Percentiles rank a stretch among this genome's conserved stretches.
Evolutionary conservation across 2,329 filamentous ascomycete genomes (phyloP).

Genomic region (Apiospora aurea): DNA sequence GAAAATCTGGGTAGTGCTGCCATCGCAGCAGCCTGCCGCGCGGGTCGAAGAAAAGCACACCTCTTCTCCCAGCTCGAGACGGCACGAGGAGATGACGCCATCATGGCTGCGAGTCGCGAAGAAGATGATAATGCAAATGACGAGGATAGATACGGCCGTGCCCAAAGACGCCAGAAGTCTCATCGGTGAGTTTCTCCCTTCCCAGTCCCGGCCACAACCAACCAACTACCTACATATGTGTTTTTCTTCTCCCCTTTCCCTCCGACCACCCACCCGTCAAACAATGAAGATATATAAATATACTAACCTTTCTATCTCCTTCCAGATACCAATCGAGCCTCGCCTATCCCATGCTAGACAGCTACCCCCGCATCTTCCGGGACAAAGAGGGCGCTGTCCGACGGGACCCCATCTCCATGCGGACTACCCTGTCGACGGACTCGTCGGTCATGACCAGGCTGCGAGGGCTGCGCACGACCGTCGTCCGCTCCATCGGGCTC

Average conservation of each 20-base stretch:
- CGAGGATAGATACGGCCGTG: slow-evolving; percentile 29
- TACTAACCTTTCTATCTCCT: slow-evolving; percentile 24
- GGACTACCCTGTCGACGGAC: slow-evolving; percentile 74
- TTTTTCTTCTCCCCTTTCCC: too few relatives aligned
- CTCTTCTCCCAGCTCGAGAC: slow-evolving; percentile 53
- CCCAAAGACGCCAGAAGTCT: slow-evolving; percentile 38
- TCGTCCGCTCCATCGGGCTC: slow-evolving; percentile 67
- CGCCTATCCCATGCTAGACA: slow-evolving; percentile 80
- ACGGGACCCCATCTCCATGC: slow-evolving; percentile 53
- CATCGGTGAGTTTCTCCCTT: slow-evolving; percentile 39
- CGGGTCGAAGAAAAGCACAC: slow-evolving; percentile 42
- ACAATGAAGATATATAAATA: too few relatives aligned
- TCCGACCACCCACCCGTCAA: too few relatives aligned
- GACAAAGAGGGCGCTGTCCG: slow-evolving; percentile 47
- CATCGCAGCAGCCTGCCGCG: slow-evolving; percentile 26
- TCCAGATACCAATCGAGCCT: slow-evolving; percentile 61
- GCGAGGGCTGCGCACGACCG: slow-evolving; percentile 69
- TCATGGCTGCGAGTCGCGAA: slow-evolving; percentile 29
- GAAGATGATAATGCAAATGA: slow-evolving; percentile 37
- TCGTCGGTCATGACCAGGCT: slow-evolving; percentile 75
- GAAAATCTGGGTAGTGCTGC: slow-evolving; percentile 39
- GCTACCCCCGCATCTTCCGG: slow-evolving; percentile 81
- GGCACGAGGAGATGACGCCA: slow-evolving; percentile 39
- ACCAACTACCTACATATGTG: neutral
- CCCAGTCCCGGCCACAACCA: neutral